These are phyloP conservation scores for Vigna radiata DNA, from an alignment of 306 rosid genomes.

Conservation along the genomic window DNA sequence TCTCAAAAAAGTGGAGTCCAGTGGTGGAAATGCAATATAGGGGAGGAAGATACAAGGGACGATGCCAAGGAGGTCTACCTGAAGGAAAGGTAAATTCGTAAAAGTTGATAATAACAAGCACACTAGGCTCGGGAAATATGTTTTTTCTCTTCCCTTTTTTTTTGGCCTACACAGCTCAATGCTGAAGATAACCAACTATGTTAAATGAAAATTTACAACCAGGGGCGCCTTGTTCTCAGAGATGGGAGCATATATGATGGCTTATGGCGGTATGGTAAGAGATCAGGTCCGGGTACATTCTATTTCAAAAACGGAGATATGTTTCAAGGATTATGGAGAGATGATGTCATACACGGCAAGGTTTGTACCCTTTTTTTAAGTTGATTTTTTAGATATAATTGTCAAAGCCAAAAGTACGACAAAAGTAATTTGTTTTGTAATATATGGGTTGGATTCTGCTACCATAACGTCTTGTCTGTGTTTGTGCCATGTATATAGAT, in stretches of 20 bases:
- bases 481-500: too few species aligned
- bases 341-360: constrained; percentile 97
- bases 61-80: constrained; percentile 98
- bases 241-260: constrained; percentile 97
- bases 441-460: too few species aligned
- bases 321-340: constrained; percentile 98
- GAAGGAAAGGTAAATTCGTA: constrained; percentile 82
- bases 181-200: constrained; percentile 34
- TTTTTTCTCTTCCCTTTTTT: neutral
- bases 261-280: constrained; percentile 87
- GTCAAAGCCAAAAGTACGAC: constrained; percentile 3
- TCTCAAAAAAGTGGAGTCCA: constrained; percentile 89
- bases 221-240: constrained; percentile 83
- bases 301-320: constrained; percentile 91
- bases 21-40: constrained; percentile 85
- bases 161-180: neutral
- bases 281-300: constrained; percentile 88
- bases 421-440: constrained; percentile 1
- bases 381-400: neutral
- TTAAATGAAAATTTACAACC: constrained; percentile 42
- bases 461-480: too few species aligned
- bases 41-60: constrained; percentile 87
- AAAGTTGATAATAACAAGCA: constrained; percentile 6
- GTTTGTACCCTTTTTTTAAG: constrained; percentile 57
- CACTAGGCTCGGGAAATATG: constrained; percentile 16